A percentile compares a stretch with the other conserved stretches of the same genome.
Conservation (phyloP, 2,329 filamentous ascomycete species). For the Fusarium guadeloupense region DNA sequence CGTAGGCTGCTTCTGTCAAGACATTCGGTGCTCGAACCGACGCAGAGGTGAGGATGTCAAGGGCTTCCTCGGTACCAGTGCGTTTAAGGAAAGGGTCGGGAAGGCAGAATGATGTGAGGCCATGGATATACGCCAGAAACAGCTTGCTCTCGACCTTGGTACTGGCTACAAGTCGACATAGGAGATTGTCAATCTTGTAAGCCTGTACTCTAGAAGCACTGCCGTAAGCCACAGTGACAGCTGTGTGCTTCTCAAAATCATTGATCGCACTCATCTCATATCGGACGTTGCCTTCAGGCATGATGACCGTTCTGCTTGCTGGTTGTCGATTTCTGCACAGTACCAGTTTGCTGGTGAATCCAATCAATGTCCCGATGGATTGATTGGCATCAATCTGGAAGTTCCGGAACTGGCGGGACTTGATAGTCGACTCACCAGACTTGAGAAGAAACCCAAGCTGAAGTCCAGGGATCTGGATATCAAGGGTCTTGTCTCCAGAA, state of each 20-base stretch:
- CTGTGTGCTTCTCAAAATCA: slow-evolving; percentile 42
- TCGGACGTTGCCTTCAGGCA: slow-evolving; percentile 48
- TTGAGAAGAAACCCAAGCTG: slow-evolving; percentile 15
- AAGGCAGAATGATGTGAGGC: slow-evolving; percentile 61
- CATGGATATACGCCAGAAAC: slow-evolving; percentile 61
- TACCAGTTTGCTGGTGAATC: slow-evolving; percentile 52
- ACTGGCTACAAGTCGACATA: slow-evolving; percentile 62
- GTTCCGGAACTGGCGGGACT: slow-evolving; percentile 24
- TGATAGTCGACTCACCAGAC: background rate
- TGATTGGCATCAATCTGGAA: slow-evolving; percentile 30
- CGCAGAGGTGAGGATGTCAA: slow-evolving; percentile 59
- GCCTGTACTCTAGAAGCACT: slow-evolving; percentile 45
- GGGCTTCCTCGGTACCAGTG: slow-evolving; percentile 65
- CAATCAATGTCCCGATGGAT: slow-evolving; percentile 21
- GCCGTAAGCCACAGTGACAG: slow-evolving; percentile 47
- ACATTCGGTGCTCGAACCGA: slow-evolving; percentile 51
- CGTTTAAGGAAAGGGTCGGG: slow-evolving; percentile 57
- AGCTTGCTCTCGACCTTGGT: slow-evolving; percentile 62
- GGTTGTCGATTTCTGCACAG: slow-evolving; percentile 42
- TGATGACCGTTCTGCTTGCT: slow-evolving; percentile 48
- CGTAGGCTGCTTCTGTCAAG: background rate
- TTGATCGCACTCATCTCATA: background rate
- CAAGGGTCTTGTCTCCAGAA: background rate
- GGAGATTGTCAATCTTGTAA: slow-evolving; percentile 59
- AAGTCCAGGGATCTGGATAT: slow-evolving; percentile 37